phyloP scores from a whole-genome alignment of 345 rosid genomes.

The Cochlearia excelsa region DNA sequence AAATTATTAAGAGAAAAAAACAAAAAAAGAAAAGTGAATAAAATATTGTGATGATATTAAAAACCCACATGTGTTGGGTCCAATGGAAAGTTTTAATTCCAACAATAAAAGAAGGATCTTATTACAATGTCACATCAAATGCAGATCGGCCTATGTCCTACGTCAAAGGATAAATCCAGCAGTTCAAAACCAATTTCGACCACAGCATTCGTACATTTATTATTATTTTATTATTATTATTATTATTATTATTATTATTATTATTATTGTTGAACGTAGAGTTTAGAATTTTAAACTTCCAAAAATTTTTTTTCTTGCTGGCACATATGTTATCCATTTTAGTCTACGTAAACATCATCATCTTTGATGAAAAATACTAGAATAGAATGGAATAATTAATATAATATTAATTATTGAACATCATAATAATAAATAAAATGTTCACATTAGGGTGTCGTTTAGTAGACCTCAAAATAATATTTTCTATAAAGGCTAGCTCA shows the following conservation, averaged over 20 bases:
- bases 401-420: neutral
- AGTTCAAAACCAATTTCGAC: conserved; percentile 30
- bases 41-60: neutral
- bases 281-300: too few species aligned
- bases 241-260: neutral
- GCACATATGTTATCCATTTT: too few species aligned
- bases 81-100: conserved; percentile 16
- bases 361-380: too few species aligned
- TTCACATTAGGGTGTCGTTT: neutral
- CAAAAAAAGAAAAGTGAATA: neutral
- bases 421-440: neutral
- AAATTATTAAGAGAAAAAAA: too few species aligned
- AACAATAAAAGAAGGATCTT: conserved; percentile 21
- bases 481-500: conserved; percentile 4
- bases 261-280: too few species aligned
- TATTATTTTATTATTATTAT: neutral
- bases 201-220: conserved; percentile 29
- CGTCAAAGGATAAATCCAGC: conserved; percentile 34
- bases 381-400: too few species aligned
- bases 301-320: too few species aligned
- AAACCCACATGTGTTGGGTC: conserved; percentile 32
- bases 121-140: conserved; percentile 34
- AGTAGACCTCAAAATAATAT: conserved; percentile 3
- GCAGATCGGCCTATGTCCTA: conserved; percentile 35
- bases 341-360: too few species aligned